Base-by-base conservation (phyloP, 1,284 basidiomycete species). In the Ganoderma sinense region DNA sequence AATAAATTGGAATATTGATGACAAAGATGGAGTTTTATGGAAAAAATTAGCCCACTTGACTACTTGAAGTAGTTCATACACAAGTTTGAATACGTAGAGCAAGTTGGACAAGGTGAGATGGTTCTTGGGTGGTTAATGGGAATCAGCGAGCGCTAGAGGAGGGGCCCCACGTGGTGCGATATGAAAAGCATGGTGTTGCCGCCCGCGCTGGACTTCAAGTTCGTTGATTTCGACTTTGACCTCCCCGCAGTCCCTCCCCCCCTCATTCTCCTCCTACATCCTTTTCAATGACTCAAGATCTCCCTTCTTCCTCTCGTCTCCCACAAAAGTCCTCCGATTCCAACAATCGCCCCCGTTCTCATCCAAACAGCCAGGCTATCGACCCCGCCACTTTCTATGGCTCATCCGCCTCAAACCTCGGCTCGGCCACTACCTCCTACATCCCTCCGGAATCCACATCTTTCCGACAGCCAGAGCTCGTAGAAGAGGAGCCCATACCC, bases 381-480 rank as follows among this genome's bases (percentile, higher is more conserved):
- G 69, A 68, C 33, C 68, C 73, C 36, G 58, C 68, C 16, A 64
- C 68, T 13, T 75, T 75, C 71, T 75, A 75, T 59, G 71, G 69
- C 33, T n/a, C 67, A 1, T 66, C 62, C 18, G 16, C 66, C 23
- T 51, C 62, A 0, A 70, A 68, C 4, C 66, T 41, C 20, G 80
- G 80, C 7, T 80, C 82, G 4, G 75, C 80, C 6, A 75, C 77
- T 59, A 82, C 81, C 2, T 74, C 73, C 40, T 81, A 81, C 56
- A 72, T 77, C 0, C 66, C 76, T 11, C 78, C 76, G 43, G 76
- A 76, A 39, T 76, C 69, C 64, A 77, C 70, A 13, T 80, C 82
- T 2, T 87, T 81, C 72, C 82, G 84, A 56, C 84, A 86, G 71
- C 86, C 86, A 0, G 85, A 84, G 75, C 82, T 86, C 14, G 80